Base-by-base conservation (phyloP, 306 rosid species). In the Pterocarpus macrocarpus region DNA sequence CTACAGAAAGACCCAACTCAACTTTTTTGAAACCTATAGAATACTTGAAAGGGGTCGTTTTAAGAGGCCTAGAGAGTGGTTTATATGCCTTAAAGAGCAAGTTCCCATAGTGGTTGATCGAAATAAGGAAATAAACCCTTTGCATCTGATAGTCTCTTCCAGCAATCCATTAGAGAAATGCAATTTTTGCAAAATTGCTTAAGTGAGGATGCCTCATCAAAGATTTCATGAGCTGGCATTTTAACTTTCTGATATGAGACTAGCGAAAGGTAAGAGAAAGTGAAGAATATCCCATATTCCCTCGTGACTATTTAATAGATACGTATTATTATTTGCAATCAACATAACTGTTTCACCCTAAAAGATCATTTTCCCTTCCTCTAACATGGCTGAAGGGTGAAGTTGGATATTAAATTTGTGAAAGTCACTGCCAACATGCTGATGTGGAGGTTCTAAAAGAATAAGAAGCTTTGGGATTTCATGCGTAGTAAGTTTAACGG, bases 221-320 rank as follows among this genome's bases (percentile, higher is more conserved):
- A 78, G 78, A 83, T 75, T 87, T 87, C 9, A 72, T 86, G 88
- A 84, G 91, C 56, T 87, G 86, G 85, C 57, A 65, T 76, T 63
- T 45, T 71, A 79, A 74, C 84, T 84, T 91, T 85, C 32, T 82
- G 88, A 55, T 55, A 82, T 86, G 89, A 52, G 8, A 35, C 36
- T 84, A 39, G 64, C 28, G 61, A 56, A 76, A 22, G 81, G 47
- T 14, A 77, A 30, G 45, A 32, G 75, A 58, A 69, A 33, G 58
- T 44, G 41, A 45, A 69, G 56, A 28, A 14, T 52, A 66, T 50
- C 61, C 61, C 61, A 55, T 16, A 50, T 50, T 13, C 72, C 28
- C 47, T 5, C 43, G 41, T n/a, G 49, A 17, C 79, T 10, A 10
- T 63, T 56, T 22, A 6, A 16, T 17, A 49, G 8, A 45, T 17